These are phyloP conservation scores for Crassisporium funariophilum DNA, from an alignment of 768 basidiomycete genomes.

Conservation along the genomic window DNA sequence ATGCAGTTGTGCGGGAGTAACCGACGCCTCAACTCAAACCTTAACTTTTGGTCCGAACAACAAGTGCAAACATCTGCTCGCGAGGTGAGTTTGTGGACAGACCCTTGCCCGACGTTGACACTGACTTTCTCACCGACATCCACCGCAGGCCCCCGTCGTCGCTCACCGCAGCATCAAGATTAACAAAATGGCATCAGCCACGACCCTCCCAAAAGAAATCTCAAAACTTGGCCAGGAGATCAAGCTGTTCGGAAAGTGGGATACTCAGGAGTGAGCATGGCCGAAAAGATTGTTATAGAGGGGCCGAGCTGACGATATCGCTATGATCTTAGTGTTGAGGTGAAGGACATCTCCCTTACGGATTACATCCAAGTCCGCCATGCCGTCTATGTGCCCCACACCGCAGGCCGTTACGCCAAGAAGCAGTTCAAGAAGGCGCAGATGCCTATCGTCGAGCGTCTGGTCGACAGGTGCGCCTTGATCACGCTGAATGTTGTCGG, in stretches of 20 bases:
- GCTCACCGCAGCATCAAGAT: conserved; percentile 40
- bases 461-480: conserved; percentile 85
- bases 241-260: conserved; percentile 99
- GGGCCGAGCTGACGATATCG: conserved; percentile 14
- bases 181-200: conserved; percentile 57
- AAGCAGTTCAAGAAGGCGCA: conserved; percentile 99
- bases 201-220: conserved; percentile 81
- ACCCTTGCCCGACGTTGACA: conserved; percentile 33
- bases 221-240: conserved; percentile 82
- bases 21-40: conserved; percentile 47
- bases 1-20: conserved; percentile 43
- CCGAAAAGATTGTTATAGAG: conserved; percentile 5
- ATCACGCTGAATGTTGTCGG: not conserved
- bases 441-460: conserved; percentile 99
- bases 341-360: conserved; percentile 98
- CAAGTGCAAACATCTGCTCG: conserved; percentile 49
- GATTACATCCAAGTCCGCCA: conserved; percentile 99
- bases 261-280: conserved; percentile 85
- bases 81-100: conserved; percentile 31
- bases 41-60: conserved; percentile 43
- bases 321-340: conserved; percentile 72
- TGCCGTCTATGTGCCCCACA: conserved; percentile 97
- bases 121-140: conserved; percentile 26
- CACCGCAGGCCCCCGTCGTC: conserved; percentile 27
- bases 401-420: conserved; percentile 98